Evolutionary conservation across 306 rosid species (phyloP).

Genomic region (Malus asiatica): DNA sequence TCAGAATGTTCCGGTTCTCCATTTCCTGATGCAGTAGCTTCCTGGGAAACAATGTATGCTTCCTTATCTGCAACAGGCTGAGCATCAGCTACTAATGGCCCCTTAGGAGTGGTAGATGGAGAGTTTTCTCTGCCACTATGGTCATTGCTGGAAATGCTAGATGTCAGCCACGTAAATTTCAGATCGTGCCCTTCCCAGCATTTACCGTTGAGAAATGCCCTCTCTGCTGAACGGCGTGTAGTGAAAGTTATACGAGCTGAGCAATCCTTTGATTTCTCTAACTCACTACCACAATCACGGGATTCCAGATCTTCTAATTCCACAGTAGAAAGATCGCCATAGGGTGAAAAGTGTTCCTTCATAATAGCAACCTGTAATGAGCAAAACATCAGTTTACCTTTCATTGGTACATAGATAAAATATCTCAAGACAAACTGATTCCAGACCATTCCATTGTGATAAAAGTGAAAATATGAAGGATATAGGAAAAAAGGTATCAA

Average conservation of each 20-base stretch:
- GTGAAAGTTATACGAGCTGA: slow-evolving; percentile 39
- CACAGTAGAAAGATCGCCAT: slow-evolving; percentile 52
- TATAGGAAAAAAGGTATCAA: neutral
- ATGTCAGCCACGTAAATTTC: slow-evolving; percentile 56
- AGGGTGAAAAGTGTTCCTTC: slow-evolving; percentile 71
- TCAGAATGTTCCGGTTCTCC: slow-evolving; percentile 30
- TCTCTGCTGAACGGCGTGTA: slow-evolving; percentile 68
- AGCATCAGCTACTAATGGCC: slow-evolving; percentile 27
- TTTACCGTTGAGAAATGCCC: slow-evolving; percentile 59
- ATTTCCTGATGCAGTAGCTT: slow-evolving; percentile 30
- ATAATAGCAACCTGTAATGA: slow-evolving; percentile 50
- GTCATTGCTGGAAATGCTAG: slow-evolving; percentile 34
- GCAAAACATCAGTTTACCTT: slow-evolving; percentile 12
- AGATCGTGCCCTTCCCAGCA: slow-evolving; percentile 66
- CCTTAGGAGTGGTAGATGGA: slow-evolving; percentile 41
- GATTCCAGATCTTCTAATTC: slow-evolving; percentile 48
- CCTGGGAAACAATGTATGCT: slow-evolving; percentile 19
- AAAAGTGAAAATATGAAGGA: neutral
- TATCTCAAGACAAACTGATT: neutral
- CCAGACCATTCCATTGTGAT: neutral
- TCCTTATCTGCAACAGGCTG: slow-evolving; percentile 26
- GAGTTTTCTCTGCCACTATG: slow-evolving; percentile 37
- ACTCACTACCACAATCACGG: slow-evolving; percentile 21
- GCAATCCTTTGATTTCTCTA: slow-evolving; percentile 38
- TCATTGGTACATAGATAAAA: neutral